A percentile compares a stretch with the other conserved stretches of the same genome.
Conservation (phyloP, 164 flowering plant species). For the Magnolia changhungtana region DNA sequence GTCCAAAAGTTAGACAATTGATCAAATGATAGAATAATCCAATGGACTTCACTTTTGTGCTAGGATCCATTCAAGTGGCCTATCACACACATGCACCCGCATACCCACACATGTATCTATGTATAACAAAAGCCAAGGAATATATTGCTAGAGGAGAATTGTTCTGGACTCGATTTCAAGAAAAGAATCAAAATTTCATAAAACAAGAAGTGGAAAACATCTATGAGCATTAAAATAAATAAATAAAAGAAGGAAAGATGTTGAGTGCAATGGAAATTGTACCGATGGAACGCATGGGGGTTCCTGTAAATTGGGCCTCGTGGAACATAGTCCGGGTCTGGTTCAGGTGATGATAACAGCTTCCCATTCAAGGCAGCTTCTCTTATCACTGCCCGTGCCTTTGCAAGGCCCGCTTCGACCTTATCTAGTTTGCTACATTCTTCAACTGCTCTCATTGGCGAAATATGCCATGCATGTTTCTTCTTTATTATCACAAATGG, state of each 20-base stretch:
- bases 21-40: too few relatives aligned
- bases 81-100: too few relatives aligned
- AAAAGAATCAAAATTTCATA: too few relatives aligned
- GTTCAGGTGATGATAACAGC: neutral
- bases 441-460: neutral
- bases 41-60: too few relatives aligned
- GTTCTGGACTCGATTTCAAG: too few relatives aligned
- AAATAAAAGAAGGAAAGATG: neutral
- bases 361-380: slow-evolving; percentile 20
- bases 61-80: too few relatives aligned
- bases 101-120: too few relatives aligned
- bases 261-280: neutral
- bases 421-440: slow-evolving; percentile 13
- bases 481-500: neutral
- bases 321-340: slow-evolving; percentile 31
- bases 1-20: too few relatives aligned
- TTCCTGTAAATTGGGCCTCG: slow-evolving; percentile 38
- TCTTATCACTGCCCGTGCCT: slow-evolving; percentile 31
- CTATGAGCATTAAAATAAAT: neutral
- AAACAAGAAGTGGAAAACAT: neutral
- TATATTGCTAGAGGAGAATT: too few relatives aligned
- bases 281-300: slow-evolving; percentile 36
- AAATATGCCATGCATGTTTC: neutral
- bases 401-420: slow-evolving; percentile 32
- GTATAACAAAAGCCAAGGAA: too few relatives aligned